Evolutionary conservation across 768 basidiomycete genomes (phyloP), one percentile per base, ranked within the genome.

Genomic region (Cubamyces lactineus): DNA sequence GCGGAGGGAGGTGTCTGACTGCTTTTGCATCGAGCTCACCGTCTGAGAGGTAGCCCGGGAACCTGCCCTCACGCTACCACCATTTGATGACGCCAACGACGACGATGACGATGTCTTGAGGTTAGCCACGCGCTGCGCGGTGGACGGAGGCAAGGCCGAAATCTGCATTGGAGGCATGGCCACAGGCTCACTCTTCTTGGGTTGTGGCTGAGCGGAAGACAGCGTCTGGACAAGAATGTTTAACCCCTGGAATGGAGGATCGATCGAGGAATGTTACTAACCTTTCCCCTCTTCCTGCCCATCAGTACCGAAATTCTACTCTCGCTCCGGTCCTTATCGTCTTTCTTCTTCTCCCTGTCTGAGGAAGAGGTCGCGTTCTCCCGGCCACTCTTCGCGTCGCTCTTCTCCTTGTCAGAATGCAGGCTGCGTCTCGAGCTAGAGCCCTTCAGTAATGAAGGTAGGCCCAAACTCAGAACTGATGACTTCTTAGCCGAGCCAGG

Each of bases 111-210:
- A 74, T 19, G 84, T 78, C 76, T 91, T 91, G 65, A 96, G 82
- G 69, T 82, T 91, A 52, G 92, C 94, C 58, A 96, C 87, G 26
- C 95, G 87, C 70, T 91, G 88, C 19, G 91, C 87, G 40, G 94
- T 96, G 43, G 84, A 79, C 42, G 88, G 84, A 42, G 93, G 90
- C 62, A 96, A 77, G 16, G 91, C 93, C 38, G 89, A 80, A 70
- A 96, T 91, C 70, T 96, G 94, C 85, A 96, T 89, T 21, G 95
- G 95, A 15, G 95, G 95, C 67, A 96, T 76, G 70, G 81, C 83
- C 61, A 89, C 83, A 48, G 87, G 83, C 19, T 85, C 71, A 11
- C 81, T 78, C 72, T 92, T 93, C 73, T 88, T 87, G 52, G 90
- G 84, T 34, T 49, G 47, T 39, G 42, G 59, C 66, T 95, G 93